A percentile compares a stretch with the other conserved stretches of the same genome.
These are phyloP conservation scores for Colletotrichum cordylinicola DNA, from an alignment of 2,329 filamentous ascomycete species.

Conservation along the genomic window DNA sequence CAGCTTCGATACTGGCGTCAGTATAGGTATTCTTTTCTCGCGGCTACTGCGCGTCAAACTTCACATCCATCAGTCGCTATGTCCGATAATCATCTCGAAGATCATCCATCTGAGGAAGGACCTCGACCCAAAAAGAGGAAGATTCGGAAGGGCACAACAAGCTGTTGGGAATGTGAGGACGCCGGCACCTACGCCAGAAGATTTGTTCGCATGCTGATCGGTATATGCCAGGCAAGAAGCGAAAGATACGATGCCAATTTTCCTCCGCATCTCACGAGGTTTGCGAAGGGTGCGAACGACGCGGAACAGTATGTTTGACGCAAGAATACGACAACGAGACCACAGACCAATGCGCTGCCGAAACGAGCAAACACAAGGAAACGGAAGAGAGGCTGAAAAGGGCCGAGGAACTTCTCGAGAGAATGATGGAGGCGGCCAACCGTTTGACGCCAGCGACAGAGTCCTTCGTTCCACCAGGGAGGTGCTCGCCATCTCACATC, in stretches of 20 bases:
- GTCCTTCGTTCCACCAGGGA: neutral
- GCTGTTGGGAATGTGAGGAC: slow-evolving; percentile 60
- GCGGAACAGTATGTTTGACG: slow-evolving; percentile 47
- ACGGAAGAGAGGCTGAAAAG: neutral
- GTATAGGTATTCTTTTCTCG: neutral
- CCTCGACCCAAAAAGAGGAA: slow-evolving; percentile 27
- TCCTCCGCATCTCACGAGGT: slow-evolving; percentile 36
- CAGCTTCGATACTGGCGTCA: neutral
- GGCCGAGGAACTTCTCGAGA: neutral
- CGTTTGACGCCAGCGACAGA: neutral
- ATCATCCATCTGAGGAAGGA: neutral
- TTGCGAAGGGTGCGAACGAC: slow-evolving; percentile 52
- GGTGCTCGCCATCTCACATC: neutral
- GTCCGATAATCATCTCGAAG: neutral
- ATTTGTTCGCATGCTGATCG: neutral
- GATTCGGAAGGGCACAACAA: slow-evolving; percentile 59
- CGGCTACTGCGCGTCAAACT: neutral
- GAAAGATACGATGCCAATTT: slow-evolving; percentile 57
- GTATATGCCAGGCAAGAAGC: slow-evolving; percentile 38
- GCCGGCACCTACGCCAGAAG: no score
- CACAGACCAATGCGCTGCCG: neutral
- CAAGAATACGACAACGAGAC: slow-evolving; percentile 47
- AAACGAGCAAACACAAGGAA: neutral
- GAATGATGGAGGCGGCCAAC: neutral
- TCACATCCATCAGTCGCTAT: neutral